A percentile compares a stretch with the other conserved stretches of the same genome.
phyloP scores from a whole-genome alignment of 1,284 basidiomycete species.

The Marasmius fiardii region DNA sequence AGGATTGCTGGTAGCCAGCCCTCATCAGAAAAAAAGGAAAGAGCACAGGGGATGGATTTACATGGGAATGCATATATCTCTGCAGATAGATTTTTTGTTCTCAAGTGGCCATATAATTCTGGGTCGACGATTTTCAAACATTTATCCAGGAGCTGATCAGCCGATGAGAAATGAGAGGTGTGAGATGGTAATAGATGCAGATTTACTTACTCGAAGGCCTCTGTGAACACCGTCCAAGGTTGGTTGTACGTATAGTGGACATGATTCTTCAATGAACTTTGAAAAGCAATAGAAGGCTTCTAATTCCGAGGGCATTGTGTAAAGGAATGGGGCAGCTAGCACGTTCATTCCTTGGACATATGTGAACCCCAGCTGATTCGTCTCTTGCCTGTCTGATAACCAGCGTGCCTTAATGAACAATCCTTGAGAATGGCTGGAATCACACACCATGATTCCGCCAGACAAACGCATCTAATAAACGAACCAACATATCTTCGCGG shows the following conservation, averaged over 20 bases:
- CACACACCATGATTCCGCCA: conserved; percentile 84
- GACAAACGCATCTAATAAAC: conserved; percentile 93
- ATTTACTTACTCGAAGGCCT: conserved; percentile 75
- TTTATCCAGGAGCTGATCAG: conserved; percentile 79
- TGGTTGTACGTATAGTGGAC: conserved; percentile 94
- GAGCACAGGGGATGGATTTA: conserved; percentile 26
- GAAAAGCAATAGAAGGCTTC: conserved; percentile 97
- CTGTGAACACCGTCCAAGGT: conserved; percentile 93
- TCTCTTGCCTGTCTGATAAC: conserved; percentile 63
- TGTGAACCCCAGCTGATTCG: conserved; percentile 76
- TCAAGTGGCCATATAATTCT: conserved; percentile 78
- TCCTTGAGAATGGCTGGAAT: not conserved
- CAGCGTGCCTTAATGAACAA: not conserved
- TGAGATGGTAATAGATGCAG: not conserved
- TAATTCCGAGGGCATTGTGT: conserved; percentile 92
- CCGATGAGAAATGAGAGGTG: not conserved
- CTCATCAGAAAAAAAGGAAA: conserved; percentile 6
- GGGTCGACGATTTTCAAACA: conserved; percentile 90
- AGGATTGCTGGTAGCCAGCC: conserved; percentile 67
- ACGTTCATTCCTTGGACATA: conserved; percentile 99
- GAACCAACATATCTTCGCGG: conserved; percentile 93
- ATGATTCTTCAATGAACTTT: conserved; percentile 90
- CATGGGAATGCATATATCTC: conserved; percentile 98
- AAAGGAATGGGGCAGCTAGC: conserved; percentile 94
- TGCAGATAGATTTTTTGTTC: conserved; percentile 92